Percentiles rank a stretch among this genome's conserved stretches.
Conservation (phyloP, 2,329 filamentous ascomycete species). For the Thielaviopsis cerberus region DNA sequence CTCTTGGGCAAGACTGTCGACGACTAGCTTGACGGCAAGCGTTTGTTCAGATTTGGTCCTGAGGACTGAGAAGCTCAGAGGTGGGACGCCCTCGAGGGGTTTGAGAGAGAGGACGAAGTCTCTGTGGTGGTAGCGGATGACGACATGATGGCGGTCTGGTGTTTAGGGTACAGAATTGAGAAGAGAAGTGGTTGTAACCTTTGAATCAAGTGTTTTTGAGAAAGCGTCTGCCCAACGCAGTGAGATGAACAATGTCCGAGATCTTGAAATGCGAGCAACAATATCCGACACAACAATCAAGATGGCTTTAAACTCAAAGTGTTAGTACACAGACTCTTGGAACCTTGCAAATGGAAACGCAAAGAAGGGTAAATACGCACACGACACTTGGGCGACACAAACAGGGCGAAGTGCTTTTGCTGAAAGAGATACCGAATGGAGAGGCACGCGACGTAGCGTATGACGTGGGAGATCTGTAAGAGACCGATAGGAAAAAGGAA, state of each 20-base stretch:
- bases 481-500: neutral
- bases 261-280: neutral
- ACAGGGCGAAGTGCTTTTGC: neutral
- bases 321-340: neutral
- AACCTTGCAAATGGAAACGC: neutral
- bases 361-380: neutral
- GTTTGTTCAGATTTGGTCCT: slow-evolving; percentile 37
- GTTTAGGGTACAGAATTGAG: too few relatives aligned
- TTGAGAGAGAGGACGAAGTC: neutral
- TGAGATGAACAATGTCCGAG: neutral
- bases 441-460: neutral
- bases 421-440: neutral
- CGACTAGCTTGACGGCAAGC: slow-evolving; percentile 53
- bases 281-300: too few relatives aligned
- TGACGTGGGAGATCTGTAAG: neutral
- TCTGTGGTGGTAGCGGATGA: neutral
- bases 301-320: neutral
- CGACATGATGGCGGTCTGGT: neutral
- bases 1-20: slow-evolving; percentile 69
- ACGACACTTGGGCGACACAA: neutral
- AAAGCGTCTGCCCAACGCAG: too few relatives aligned
- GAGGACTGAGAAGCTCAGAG: slow-evolving; percentile 30
- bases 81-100: neutral
- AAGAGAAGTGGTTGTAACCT: too few relatives aligned
- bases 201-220: too few relatives aligned